Percentiles rank a stretch among this genome's conserved stretches.
Conservation (phyloP, 78 protist genomes). For the Pigoraptor vietnamica region DNA sequence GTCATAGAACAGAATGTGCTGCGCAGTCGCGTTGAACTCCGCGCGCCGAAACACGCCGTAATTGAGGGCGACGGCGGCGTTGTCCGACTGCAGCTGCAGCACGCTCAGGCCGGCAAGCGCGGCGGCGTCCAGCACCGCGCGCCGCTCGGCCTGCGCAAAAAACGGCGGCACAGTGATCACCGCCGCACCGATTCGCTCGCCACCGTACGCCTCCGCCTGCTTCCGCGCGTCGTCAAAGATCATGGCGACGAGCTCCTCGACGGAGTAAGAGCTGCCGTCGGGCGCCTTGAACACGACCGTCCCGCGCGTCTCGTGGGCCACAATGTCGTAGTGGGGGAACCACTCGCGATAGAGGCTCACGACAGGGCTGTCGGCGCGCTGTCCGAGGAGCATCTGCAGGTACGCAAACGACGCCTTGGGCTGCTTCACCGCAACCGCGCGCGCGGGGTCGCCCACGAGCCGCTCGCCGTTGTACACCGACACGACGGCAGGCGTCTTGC, state of each 20-base stretch:
- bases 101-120: constrained; percentile 49
- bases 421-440: not conserved
- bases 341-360: not conserved
- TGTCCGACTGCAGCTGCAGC: constrained; percentile 27
- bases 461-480: constrained; percentile 61
- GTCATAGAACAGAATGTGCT: constrained; percentile 50
- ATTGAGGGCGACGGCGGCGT: constrained; percentile 13
- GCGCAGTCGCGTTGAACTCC: constrained; percentile 4
- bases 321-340: not conserved
- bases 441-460: constrained; percentile 23
- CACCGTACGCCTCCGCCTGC: constrained; percentile 18
- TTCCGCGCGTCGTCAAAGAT: constrained; percentile 16
- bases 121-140: constrained; percentile 66
- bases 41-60: not conserved
- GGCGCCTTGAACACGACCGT: not conserved
- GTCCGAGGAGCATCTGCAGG: constrained; percentile 35
- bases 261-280: not conserved
- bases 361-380: constrained; percentile 33
- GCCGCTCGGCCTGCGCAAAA: constrained; percentile 52
- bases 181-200: constrained; percentile 16
- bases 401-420: not conserved
- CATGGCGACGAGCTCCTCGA: constrained; percentile 49
- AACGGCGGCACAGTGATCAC: constrained; percentile 66
- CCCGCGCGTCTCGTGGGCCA: not conserved
- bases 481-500: constrained; percentile 56